Evolutionary conservation across 2,329 filamentous ascomycete genomes (phyloP).

Genomic region (Calonectria ilicicola): DNA sequence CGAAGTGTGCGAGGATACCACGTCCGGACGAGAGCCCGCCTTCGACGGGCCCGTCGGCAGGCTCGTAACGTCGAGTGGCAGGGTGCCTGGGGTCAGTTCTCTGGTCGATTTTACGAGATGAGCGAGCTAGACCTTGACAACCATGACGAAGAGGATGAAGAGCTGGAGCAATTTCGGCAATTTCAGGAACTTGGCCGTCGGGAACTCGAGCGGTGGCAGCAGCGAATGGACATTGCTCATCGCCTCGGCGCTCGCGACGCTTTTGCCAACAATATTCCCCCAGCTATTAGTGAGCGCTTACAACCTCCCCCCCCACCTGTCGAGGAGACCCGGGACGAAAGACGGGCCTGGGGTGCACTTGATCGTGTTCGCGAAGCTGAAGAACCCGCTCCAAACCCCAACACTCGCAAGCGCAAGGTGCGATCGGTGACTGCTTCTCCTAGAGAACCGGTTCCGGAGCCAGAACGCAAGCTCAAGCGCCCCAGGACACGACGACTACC

Average conservation of each 20-base stretch:
- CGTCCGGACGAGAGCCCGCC: slow-evolving; percentile 67
- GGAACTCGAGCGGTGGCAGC: slow-evolving; percentile 82
- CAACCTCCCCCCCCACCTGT: slow-evolving; percentile 67
- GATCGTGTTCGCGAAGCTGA: slow-evolving; percentile 84
- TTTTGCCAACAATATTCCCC: slow-evolving; percentile 73
- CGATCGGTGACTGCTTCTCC: slow-evolving; percentile 79
- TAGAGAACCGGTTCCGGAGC: slow-evolving; percentile 74
- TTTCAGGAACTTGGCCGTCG: slow-evolving; percentile 67
- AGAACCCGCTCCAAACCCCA: slow-evolving; percentile 58
- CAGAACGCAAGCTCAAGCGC: slow-evolving; percentile 87
- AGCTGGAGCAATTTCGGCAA: slow-evolving; percentile 67
- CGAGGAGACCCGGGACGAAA: slow-evolving; percentile 82
- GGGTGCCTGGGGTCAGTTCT: slow-evolving; percentile 80
- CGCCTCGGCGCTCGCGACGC: slow-evolving; percentile 80
- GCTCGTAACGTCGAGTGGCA: slow-evolving; percentile 89
- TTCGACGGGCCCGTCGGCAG: slow-evolving; percentile 67
- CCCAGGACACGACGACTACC: slow-evolving; percentile 80
- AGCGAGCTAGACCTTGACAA: slow-evolving; percentile 57
- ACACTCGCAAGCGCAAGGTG: slow-evolving; percentile 78
- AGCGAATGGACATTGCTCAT: slow-evolving; percentile 84
- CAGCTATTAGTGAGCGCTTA: slow-evolving; percentile 71
- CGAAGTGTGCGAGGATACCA: slow-evolving; percentile 50
- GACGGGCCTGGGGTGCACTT: slow-evolving; percentile 89
- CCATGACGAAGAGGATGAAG: slow-evolving; percentile 75
- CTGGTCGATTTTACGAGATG: slow-evolving; percentile 71